A percentile compares a stretch with the other conserved stretches of the same genome.
These are phyloP conservation scores for Calycina marina DNA, from an alignment of 2,329 filamentous ascomycete genomes.

Conservation along the genomic window DNA sequence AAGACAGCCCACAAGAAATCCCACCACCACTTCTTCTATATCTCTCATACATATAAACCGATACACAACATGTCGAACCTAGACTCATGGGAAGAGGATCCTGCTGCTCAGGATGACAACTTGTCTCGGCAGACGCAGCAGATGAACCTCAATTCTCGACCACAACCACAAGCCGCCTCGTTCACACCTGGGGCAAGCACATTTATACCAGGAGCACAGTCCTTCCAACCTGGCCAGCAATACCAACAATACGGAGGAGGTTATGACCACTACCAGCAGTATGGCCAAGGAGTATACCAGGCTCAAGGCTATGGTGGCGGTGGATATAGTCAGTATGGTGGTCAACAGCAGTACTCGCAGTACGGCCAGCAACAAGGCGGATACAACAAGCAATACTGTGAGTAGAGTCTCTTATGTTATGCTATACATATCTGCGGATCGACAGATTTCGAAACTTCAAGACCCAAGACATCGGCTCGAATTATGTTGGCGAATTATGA, in stretches of 20 bases:
- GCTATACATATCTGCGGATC: too few species aligned
- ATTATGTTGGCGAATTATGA: too few species aligned
- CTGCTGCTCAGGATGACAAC: slow-evolving; percentile 58
- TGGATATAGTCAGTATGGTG: slow-evolving; percentile 39
- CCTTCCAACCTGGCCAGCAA: slow-evolving; percentile 59
- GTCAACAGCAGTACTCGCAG: slow-evolving; percentile 38
- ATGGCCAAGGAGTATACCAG: slow-evolving; percentile 31
- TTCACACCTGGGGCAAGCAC: slow-evolving; percentile 55
- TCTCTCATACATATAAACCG: too few species aligned
- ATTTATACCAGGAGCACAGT: slow-evolving; percentile 58
- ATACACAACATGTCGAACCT: slow-evolving; percentile 73
- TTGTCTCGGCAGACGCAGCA: slow-evolving; percentile 65
- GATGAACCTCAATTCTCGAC: slow-evolving; percentile 54
- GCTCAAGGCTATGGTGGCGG: slow-evolving; percentile 34
- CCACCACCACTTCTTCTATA: too few species aligned
- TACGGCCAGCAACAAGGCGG: slow-evolving; percentile 23
- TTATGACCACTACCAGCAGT: slow-evolving; percentile 39
- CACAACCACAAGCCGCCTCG: slow-evolving; percentile 26
- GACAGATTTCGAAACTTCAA: too few species aligned
- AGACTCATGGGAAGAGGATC: slow-evolving; percentile 91
- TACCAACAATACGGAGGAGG: slow-evolving; percentile 43
- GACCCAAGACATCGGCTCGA: too few species aligned
- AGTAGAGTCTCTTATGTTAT: too few species aligned
- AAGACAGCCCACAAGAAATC: too few species aligned
- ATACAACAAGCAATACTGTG: slow-evolving; percentile 27